These are phyloP conservation scores for Trichoderma virens DNA, from an alignment of 495 filamentous ascomycete species.

Conservation along the genomic window DNA sequence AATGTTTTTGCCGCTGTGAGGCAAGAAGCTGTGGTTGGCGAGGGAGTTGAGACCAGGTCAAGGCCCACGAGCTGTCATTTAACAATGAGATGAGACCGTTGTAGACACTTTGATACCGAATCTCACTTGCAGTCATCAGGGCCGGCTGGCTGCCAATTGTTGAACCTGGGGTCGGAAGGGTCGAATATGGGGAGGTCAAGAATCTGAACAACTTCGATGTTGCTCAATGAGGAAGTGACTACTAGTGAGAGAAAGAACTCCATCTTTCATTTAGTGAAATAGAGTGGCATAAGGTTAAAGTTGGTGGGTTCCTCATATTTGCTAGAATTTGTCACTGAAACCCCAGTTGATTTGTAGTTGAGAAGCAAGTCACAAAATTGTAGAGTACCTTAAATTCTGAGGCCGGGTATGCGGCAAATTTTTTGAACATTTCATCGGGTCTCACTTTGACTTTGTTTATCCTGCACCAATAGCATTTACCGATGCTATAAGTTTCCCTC, in stretches of 20 bases:
- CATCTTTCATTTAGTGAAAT: not conserved
- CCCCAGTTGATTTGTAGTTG: no score
- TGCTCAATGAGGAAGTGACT: not conserved
- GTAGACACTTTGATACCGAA: no score
- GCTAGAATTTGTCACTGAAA: no score
- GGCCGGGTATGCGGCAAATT: no score
- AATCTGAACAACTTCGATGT: not conserved
- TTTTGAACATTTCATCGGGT: no score
- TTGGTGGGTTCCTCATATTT: no score
- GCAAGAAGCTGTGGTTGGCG: constrained; percentile 39
- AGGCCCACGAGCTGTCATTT: constrained; percentile 17
- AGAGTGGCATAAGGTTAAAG: not conserved
- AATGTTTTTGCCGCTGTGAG: constrained; percentile 29
- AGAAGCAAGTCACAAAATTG: no score
- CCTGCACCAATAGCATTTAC: no score
- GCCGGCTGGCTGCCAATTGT: not conserved
- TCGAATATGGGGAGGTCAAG: not conserved
- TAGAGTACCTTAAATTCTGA: no score
- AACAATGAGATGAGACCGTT: not conserved
- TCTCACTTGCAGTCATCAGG: not conserved
- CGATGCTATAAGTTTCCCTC: no score
- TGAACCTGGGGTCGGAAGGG: not conserved
- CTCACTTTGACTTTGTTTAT: no score
- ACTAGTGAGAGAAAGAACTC: not conserved
- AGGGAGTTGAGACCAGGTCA: constrained; percentile 38